phyloP scores from a whole-genome alignment of 352 stramenopile species.

The Phytophthora podocarpi region DNA sequence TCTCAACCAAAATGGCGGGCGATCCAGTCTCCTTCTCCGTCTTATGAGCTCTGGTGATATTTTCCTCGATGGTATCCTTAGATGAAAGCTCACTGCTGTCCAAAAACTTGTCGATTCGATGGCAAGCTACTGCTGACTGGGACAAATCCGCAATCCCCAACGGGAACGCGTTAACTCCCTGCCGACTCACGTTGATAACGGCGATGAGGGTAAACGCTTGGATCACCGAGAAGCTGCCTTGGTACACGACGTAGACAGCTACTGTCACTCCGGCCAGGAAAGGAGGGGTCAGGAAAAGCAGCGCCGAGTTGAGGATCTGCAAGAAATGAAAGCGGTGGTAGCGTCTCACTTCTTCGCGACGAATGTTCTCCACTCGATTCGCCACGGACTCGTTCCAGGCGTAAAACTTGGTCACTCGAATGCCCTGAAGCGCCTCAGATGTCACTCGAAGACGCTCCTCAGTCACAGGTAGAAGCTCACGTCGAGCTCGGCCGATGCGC shows the following conservation, averaged over 20 bases:
- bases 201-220: slow-evolving; percentile 48
- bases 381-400: slow-evolving; percentile 71
- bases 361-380: slow-evolving; percentile 43
- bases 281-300: slow-evolving; percentile 58
- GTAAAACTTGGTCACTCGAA: slow-evolving; percentile 92
- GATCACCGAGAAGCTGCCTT: slow-evolving; percentile 47
- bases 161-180: slow-evolving; percentile 33
- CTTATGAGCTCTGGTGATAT: no score
- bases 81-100: slow-evolving; percentile 28
- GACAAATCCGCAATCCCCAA: slow-evolving; percentile 37
- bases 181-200: slow-evolving; percentile 39
- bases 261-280: slow-evolving; percentile 48
- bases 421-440: slow-evolving; percentile 93
- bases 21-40: background rate
- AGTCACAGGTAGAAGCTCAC: slow-evolving; percentile 45
- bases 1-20: slow-evolving; percentile 1
- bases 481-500: slow-evolving; percentile 37
- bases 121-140: slow-evolving; percentile 28
- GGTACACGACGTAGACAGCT: slow-evolving; percentile 46
- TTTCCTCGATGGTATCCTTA: no score
- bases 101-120: slow-evolving; percentile 38
- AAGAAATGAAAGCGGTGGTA: slow-evolving; percentile 47
- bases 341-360: slow-evolving; percentile 43
- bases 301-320: slow-evolving; percentile 64
- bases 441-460: slow-evolving; percentile 91